These are phyloP conservation scores for Gentiana straminea DNA, from an alignment of 257 asterid species.

Conservation along the genomic window DNA sequence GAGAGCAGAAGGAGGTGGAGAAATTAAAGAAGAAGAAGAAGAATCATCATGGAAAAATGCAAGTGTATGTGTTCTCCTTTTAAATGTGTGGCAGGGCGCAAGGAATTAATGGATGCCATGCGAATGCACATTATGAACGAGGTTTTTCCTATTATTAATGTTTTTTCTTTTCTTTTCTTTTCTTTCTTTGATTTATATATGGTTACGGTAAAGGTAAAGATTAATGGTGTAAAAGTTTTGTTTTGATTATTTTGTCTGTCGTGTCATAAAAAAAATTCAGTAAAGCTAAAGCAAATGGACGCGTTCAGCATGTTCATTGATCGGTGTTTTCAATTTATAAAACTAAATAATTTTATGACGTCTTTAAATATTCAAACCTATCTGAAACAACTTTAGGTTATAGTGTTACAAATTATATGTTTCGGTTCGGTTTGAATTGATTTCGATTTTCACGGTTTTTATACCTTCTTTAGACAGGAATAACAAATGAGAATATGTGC, in stretches of 20 bases:
- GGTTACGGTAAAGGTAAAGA: not conserved
- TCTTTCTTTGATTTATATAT: not conserved
- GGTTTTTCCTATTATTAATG: not conserved
- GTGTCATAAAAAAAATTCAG: slow-evolving; percentile 21
- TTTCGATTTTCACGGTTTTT: too few species aligned
- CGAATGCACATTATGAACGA: not conserved
- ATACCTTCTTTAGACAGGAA: too few species aligned
- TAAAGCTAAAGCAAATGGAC: too few species aligned
- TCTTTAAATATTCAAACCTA: too few species aligned
- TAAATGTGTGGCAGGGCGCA: slow-evolving; percentile 7
- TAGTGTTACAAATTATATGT: too few species aligned
- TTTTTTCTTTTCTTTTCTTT: not conserved
- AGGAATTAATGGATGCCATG: not conserved
- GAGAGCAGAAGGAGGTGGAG: not conserved
- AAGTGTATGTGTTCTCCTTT: slow-evolving; percentile 17
- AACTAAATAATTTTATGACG: too few species aligned
- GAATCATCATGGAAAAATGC: slow-evolving; percentile 15
- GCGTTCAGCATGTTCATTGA: too few species aligned
- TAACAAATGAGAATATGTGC: too few species aligned
- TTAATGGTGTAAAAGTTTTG: not conserved
- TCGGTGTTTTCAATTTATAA: too few species aligned
- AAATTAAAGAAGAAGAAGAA: not conserved
- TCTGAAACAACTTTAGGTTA: too few species aligned
- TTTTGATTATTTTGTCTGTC: slow-evolving; percentile 5
- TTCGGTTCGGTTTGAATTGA: too few species aligned